Evolutionary conservation across 306 rosid species (phyloP), one percentile per base, ranked within the genome.

Genomic region (Prunus kanzakura): DNA sequence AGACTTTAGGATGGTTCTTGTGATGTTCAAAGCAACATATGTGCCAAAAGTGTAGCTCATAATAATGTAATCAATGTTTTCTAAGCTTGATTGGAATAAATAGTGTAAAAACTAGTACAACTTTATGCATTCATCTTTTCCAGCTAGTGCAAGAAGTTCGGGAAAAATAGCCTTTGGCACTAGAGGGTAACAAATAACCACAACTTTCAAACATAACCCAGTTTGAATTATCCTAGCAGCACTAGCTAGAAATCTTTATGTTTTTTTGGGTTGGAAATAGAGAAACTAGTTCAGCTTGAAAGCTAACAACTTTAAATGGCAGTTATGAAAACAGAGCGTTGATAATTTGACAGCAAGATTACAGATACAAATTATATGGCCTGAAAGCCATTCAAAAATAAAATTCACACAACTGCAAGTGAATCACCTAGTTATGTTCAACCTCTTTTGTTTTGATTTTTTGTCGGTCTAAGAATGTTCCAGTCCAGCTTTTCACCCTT

Each of bases 391-490:
- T 61, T 14, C 15, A 27, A 52, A 30, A 76, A 78, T 27, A 60
- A 58, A 61, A 69, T 41, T 51, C 76, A 64, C 35, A 61, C 64
- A 69, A 74, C 50, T 77, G 50, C n/a, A 45, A 45, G 49, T 71
- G 79, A 73, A 82, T 71, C 75, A 67, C 77, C 73, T 62, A 79
- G 45, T 55, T 49, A 78, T 69, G 76, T 65, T 87, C 84, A 82
- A 45, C 84, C 76, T 68, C 82, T 81, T 82, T 71, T 85, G 67
- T 62, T 84, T 83, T 55, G 85, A 82, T 72, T 64, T 79, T 76
- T 83, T 75, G 91, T 78, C 46, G 90, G 88, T 85, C 97, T 84
- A 79, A 93, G 98, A 70, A 86, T 83, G 3, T 77, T 93, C 89
- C 91, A 91, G 78, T 89, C 80, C 74, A 93, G 83, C 86, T 84